Evolutionary conservation across 2,329 filamentous ascomycete species (phyloP), one percentile per base, ranked within the genome.

Genomic region (Penicillium freii): DNA sequence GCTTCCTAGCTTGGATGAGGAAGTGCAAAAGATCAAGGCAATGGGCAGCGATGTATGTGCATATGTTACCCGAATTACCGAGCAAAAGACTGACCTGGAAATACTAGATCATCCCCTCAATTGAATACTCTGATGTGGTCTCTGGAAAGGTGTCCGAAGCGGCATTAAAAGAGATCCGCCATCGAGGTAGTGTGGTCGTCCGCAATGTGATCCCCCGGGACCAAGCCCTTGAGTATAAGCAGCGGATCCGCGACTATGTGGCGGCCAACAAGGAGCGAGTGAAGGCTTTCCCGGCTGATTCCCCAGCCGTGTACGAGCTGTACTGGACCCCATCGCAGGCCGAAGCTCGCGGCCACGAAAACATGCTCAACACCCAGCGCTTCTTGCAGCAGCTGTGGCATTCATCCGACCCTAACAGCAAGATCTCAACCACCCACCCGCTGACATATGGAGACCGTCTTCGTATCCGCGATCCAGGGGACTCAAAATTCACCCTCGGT

Each of bases 301-400:
- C 86, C 42, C 88, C 87, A 0, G 85, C 89, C 44, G 88, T 92
- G 6, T 90, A 84, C 66, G 89, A 91, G 70, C 77, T 92, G 1
- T 92, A 91, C 74, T 91, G 88, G 88, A 88, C 87, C 0, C 79
- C 80, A 1, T 78, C 87, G 1, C 89, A 92, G 69, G 77, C 89
- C 43, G 81, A 82, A 61, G 88, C 87, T 4, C 82, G 89, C n/a
- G 75, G 81, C 0, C 86, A 92, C 67, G 82, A 85, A 0, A 84
- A 85, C 58, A 73, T 91, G 60, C 74, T 91, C 21, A 70, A 75
- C 23, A 78, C 84, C 0, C 88, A 91, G 64, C 75, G 75, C 8
- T 82, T 83, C 27, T 80, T 92, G 34, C 85, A 90, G 79, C 70
- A 74, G 5, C 71, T 90, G 49, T 91, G 87, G 87, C 80, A 88